Percentiles rank a stretch among this genome's conserved stretches.
Evolutionary conservation across 2,329 filamentous ascomycete species (phyloP).

Genomic region (Huntiella savannae): DNA sequence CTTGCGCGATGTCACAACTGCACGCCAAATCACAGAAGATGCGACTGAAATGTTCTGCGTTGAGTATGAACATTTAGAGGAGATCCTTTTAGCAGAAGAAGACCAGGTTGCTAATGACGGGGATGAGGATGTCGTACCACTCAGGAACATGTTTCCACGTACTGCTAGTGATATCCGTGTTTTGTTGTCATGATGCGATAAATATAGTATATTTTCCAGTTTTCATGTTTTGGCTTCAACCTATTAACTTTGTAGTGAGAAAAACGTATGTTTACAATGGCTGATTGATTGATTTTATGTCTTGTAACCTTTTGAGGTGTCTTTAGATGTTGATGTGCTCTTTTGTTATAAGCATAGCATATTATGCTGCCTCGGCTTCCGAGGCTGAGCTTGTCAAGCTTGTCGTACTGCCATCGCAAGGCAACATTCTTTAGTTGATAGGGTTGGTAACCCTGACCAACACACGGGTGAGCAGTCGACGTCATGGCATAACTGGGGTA

Average conservation of each 20-base stretch:
- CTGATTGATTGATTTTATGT: neutral
- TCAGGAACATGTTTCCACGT: slow-evolving; percentile 33
- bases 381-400: too few relatives aligned
- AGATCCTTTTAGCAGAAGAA: slow-evolving; percentile 27
- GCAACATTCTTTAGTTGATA: too few relatives aligned
- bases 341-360: too few relatives aligned
- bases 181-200: slow-evolving; percentile 27
- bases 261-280: neutral
- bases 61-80: slow-evolving; percentile 52
- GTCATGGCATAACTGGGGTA: too few relatives aligned
- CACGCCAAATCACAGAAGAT: slow-evolving; percentile 59
- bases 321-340: too few relatives aligned
- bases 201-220: neutral
- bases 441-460: too few relatives aligned
- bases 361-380: too few relatives aligned
- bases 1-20: slow-evolving; percentile 52
- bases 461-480: too few relatives aligned
- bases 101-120: slow-evolving; percentile 15
- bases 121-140: slow-evolving; percentile 16
- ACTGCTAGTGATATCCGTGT: slow-evolving; percentile 42
- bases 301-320: too few relatives aligned
- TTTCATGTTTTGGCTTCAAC: neutral
- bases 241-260: neutral
- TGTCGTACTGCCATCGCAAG: too few relatives aligned
- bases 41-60: slow-evolving; percentile 69